These are phyloP conservation scores for Nyctanthes arbortristis DNA, from an alignment of 257 asterid species.

Conservation along the genomic window DNA sequence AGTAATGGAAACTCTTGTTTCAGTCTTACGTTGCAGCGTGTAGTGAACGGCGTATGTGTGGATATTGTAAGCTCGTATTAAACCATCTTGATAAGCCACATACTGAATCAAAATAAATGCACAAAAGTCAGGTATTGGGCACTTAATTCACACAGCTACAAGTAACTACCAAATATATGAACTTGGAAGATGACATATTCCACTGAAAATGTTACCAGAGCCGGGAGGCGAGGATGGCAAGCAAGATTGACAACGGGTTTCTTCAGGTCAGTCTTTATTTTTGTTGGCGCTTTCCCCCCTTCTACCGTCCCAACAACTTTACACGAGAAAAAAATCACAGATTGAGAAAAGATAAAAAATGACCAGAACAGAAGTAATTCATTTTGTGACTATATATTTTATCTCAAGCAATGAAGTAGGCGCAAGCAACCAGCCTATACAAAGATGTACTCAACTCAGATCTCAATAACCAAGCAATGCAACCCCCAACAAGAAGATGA, in stretches of 20 bases:
- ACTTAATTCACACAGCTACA: conserved; percentile 17
- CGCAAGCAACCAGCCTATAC: neutral
- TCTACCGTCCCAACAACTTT: conserved; percentile 98
- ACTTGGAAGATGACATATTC: conserved; percentile 20
- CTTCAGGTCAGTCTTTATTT: conserved; percentile 98
- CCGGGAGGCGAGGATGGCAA: conserved; percentile 99
- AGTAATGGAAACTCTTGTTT: conserved; percentile 17
- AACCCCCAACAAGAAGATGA: neutral
- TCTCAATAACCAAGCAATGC: neutral
- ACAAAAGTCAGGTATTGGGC: conserved; percentile 27
- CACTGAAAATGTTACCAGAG: conserved; percentile 57
- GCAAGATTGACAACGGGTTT: conserved; percentile 97
- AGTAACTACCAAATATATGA: conserved; percentile 5
- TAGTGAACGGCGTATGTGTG: conserved; percentile 89
- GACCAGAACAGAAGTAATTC: neutral
- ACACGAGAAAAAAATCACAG: conserved; percentile 28
- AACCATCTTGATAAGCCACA: conserved; percentile 98
- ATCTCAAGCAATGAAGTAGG: neutral
- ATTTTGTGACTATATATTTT: neutral
- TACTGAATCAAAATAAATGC: conserved; percentile 56
- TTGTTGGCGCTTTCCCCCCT: conserved; percentile 98
- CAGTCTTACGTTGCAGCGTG: conserved; percentile 89
- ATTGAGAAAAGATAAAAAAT: conserved; percentile 26
- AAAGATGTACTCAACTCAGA: neutral
- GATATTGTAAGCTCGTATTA: conserved; percentile 95